Evolutionary conservation across 2,329 filamentous ascomycete genomes (phyloP), one percentile per base, ranked within the genome.

Genomic region (Ophiocordyceps camponoti-saundersi): DNA sequence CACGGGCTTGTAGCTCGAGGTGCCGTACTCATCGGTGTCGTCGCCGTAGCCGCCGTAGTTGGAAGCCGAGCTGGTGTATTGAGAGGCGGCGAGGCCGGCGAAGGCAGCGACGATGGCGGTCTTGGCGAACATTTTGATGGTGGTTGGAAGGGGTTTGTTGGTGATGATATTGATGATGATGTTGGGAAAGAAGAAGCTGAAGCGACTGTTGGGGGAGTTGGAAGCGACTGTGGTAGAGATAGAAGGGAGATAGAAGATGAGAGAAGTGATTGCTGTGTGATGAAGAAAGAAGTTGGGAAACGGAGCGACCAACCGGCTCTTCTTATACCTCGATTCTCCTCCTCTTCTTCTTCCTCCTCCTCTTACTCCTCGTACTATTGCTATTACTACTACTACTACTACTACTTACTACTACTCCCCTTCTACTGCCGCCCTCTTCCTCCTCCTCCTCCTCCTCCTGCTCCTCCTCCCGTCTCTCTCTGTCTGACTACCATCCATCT

Each of bases 61-160:
- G 20, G 3, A 20, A 20, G 12, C 12, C 26, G 41, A 43, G 20
- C 41, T 43, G 41, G 42, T 10, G 45, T 47, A 23, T n/a, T 44
- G n/a, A 11, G 57, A 48, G 46, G 56, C 53, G 39, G 53, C 47
- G 20, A 48, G 16, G 36, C 45, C 42, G 39, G 58, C 44, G 46
- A 58, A 42, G 47, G 56, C 50, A 52, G 47, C 44, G 18, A 54
- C 49, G 53, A 56, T 44, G 50, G 56, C 52, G 52, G 59, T 60
- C 43, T 54, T 58, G 51, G 49, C 47, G 52, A 18, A 44, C 44
- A 44, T 44, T 18, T 44, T 44, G 44, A 36, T 6, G 41, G 26
- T 34, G 30, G 22, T 7, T n/a, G 32, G 32, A 13, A 36, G 32
- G 15, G 34, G 2, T n/a, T 15, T 15, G 34, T 15, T 15, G 12